These are phyloP conservation scores for Quercus wislizeni DNA, from an alignment of 306 rosid species.

Conservation along the genomic window DNA sequence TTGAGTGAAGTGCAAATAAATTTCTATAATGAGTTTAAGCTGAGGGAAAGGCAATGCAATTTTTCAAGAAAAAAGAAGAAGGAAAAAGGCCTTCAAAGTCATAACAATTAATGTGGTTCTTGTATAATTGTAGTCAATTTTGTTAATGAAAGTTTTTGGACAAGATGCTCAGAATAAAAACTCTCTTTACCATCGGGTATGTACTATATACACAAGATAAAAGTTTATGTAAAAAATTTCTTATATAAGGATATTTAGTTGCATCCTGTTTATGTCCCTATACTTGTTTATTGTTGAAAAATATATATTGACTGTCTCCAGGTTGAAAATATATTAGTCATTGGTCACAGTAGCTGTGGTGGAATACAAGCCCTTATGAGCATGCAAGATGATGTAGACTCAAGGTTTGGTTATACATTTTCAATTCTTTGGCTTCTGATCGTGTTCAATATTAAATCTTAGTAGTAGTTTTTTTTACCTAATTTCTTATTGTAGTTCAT, in stretches of 20 bases:
- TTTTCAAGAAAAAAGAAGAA: neutral
- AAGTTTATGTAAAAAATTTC: neutral
- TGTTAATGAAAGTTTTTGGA: neutral
- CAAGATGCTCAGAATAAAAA: neutral
- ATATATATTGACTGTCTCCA: slow-evolving; percentile 15
- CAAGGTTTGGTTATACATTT: slow-evolving; percentile 45
- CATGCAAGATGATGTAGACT: slow-evolving; percentile 54
- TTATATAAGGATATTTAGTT: neutral
- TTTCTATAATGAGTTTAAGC: slow-evolving; percentile 4
- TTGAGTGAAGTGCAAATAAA: neutral
- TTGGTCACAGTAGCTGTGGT: slow-evolving; percentile 92
- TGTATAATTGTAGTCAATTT: neutral
- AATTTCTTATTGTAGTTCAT: neutral
- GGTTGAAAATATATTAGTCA: slow-evolving; percentile 81
- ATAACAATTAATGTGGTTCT: neutral
- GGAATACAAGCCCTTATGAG: slow-evolving; percentile 82
- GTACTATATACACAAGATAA: slow-evolving; percentile 5
- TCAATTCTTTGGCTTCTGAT: neutral
- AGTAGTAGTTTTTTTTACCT: neutral
- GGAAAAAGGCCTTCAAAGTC: neutral
- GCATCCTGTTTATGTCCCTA: neutral
- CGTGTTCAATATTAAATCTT: neutral
- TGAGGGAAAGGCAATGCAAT: neutral
- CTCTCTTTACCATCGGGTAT: neutral
- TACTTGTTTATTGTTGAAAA: neutral